Conservation (phyloP, 371 early-diverging fungal genomes). For the Catenaria anguillulae region DNA sequence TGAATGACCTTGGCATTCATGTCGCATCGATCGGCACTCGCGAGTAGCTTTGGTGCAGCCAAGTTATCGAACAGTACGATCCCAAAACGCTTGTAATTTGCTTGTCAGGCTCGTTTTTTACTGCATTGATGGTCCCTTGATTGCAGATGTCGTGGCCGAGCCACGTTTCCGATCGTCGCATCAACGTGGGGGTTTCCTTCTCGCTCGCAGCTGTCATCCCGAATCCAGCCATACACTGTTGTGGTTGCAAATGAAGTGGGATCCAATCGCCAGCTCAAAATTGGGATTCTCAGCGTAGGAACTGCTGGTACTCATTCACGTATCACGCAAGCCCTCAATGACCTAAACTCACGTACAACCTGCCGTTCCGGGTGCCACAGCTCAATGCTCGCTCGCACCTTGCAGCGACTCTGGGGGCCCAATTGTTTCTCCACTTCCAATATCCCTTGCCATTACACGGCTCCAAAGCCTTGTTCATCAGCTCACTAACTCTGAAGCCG, state of each 20-base stretch:
- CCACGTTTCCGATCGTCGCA: not conserved
- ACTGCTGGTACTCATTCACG: not conserved
- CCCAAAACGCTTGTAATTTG: too few species aligned
- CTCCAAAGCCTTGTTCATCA: not conserved
- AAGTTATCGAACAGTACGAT: not conserved
- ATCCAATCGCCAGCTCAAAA: not conserved
- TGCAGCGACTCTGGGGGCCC: too few species aligned
- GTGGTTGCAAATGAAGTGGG: not conserved
- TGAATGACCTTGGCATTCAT: not conserved
- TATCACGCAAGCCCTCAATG: not conserved
- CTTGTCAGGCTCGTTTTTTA: too few species aligned
- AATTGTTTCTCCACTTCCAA: too few species aligned
- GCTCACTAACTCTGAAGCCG: not conserved
- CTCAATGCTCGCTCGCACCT: not conserved
- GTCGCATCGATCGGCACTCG: not conserved
- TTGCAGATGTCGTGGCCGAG: not conserved
- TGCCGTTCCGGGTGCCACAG: not conserved
- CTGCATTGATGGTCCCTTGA: too few species aligned
- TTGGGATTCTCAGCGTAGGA: not conserved
- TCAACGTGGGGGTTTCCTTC: not conserved
- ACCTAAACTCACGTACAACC: not conserved
- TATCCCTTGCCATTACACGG: not conserved
- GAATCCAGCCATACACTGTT: not conserved
- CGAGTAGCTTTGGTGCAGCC: not conserved
- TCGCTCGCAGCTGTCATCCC: not conserved